phyloP scores from a whole-genome alignment of 1,139 yeast genomes.

The Pichia sp. region DNA sequence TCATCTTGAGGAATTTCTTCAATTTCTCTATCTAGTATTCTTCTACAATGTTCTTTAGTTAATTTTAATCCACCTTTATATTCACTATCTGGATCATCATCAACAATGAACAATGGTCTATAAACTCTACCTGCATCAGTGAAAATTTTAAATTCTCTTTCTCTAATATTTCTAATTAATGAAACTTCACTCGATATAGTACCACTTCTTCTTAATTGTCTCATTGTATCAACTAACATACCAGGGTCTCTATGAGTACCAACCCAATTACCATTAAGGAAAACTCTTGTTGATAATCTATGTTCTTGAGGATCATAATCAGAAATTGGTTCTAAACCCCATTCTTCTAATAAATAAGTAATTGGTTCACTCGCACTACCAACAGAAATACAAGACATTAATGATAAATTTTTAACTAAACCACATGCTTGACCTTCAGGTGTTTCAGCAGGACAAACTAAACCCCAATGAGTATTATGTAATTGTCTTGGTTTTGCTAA shows the following conservation, averaged over 20 bases:
- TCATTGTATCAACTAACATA: constrained; percentile 81
- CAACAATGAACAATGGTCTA: constrained; percentile 88
- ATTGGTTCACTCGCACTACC: constrained; percentile 98
- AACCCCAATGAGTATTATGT: constrained; percentile 99
- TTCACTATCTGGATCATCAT: constrained; percentile 68
- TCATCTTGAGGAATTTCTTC: constrained; percentile 40
- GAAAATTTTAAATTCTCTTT: constrained; percentile 88
- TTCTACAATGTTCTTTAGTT: constrained; percentile 75
- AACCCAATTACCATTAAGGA: constrained; percentile 98
- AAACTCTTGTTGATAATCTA: constrained; percentile 88
- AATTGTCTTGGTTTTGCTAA: constrained; percentile 97
- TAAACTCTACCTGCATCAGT: constrained; percentile 99
- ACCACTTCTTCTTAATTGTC: constrained; percentile 88
- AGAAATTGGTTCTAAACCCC: constrained; percentile 98
- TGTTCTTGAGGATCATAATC: constrained; percentile 92
- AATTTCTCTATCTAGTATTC: constrained; percentile 58
- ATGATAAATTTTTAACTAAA: constrained; percentile 86
- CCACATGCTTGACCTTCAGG: constrained; percentile 99
- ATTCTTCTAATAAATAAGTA: constrained; percentile 87
- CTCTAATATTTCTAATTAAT: constrained; percentile 92
- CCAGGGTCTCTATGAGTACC: constrained; percentile 98
- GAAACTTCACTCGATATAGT: constrained; percentile 96
- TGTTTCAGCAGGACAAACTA: constrained; percentile 98
- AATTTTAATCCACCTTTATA: constrained; percentile 75
- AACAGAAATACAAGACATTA: constrained; percentile 96